Evolutionary conservation across 176 grass and related monocot genomes (phyloP).

Genomic region (Aegilops speltoides): DNA sequence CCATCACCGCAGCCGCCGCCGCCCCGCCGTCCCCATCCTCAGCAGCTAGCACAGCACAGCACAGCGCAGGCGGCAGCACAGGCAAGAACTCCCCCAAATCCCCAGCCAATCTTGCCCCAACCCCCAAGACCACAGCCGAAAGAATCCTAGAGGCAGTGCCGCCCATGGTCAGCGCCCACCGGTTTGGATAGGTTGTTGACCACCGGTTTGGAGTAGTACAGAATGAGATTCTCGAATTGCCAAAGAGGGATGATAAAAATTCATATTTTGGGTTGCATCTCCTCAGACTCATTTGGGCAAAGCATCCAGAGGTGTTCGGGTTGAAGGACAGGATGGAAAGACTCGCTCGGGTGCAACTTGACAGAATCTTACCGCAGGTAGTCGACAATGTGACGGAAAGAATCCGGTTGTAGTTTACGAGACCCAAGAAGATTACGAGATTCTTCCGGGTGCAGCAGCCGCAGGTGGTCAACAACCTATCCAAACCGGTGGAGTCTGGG

Average conservation of each 20-base stretch:
- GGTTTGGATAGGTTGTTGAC: too few relatives aligned
- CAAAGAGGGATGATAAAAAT: slow-evolving; percentile 37
- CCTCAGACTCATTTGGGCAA: slow-evolving; percentile 58
- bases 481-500: too few relatives aligned
- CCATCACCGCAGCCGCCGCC: background rate
- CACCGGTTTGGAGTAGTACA: too few relatives aligned
- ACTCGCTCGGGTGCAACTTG: slow-evolving; percentile 14
- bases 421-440: too few relatives aligned
- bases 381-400: background rate
- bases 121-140: background rate
- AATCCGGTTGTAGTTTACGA: background rate
- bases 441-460: too few relatives aligned
- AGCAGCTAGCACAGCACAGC: background rate
- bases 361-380: slow-evolving; percentile 16
- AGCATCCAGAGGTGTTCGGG: slow-evolving; percentile 48
- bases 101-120: background rate
- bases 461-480: too few relatives aligned
- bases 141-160: slow-evolving; percentile 21
- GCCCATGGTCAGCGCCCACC: too few relatives aligned
- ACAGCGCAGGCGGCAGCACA: background rate
- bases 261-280: slow-evolving; percentile 74
- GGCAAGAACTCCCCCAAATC: background rate
- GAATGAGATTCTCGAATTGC: slow-evolving; percentile 70
- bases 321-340: slow-evolving; percentile 8
- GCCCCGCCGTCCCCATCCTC: background rate